Evolutionary conservation across 2,329 filamentous ascomycete genomes (phyloP), one percentile per base, ranked within the genome.

Genomic region (Rutstroemia sydowiana): DNA sequence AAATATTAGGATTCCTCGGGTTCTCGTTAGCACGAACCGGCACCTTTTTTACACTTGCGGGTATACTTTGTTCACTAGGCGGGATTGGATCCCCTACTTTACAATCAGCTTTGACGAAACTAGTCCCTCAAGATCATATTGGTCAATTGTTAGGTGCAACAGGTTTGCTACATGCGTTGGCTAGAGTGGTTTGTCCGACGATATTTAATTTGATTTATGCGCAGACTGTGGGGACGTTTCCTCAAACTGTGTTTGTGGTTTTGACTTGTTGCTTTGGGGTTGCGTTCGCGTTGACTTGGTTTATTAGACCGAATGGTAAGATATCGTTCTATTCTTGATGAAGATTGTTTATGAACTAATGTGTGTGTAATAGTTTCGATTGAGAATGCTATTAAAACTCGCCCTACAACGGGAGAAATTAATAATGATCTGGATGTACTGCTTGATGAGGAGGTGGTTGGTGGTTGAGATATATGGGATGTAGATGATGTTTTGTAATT

Each of bases 91-190:
- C 85, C 32, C 91, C 93, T 1, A 93, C 88, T 0, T 75, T 95
- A 45, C 89, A 95, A 64, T 85, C 87, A 1, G 79, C 86, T 0
- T 73, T 96, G 46, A 96, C 90, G 18, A 97, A 96, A 66, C 93
- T 97, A 67, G 85, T 97, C 0, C 88, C 91, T 0, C 75, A 82
- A 0, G 87, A 93, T 57, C 79, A 80, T 43, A 85, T 93, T 0
- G 93, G 93, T 0, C 84, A 93, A 66, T 73, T 97, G n/a, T 77
- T 98, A 0, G 93, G 93, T 20, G 91, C 90, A 1, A 85, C 85
- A 14, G 93, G 92, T 0, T 73, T 97, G 55, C 70, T 97, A 53
- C 92, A 97, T 69, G 87, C 89, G 1, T 70, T 95, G 32, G 81
- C 87, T 3, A 76, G 90, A 55, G 82, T 97, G 2, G 66, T 95